Percentiles rank a stretch among this genome's conserved stretches.
Evolutionary conservation across 2,329 filamentous ascomycete genomes (phyloP).

Genomic region (Aspergillus bombycis): DNA sequence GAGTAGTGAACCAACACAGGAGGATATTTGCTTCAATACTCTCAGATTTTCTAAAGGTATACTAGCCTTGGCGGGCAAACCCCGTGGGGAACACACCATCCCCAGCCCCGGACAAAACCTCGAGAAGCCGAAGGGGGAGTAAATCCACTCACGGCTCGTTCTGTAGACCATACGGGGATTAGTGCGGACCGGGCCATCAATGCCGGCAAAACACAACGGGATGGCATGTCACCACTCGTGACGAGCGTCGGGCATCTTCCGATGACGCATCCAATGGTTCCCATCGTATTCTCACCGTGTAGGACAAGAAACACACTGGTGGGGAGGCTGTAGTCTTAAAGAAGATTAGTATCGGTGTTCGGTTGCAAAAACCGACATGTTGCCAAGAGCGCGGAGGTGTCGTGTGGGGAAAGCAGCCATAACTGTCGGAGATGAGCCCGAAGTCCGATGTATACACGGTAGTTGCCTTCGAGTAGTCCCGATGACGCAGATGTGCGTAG

Average conservation of each 20-base stretch:
- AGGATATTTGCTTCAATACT: background rate
- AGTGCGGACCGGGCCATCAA: background rate
- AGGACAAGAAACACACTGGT: background rate
- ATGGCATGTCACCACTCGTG: background rate
- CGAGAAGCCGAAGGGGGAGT: slow-evolving; percentile 17
- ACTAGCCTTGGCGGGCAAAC: background rate
- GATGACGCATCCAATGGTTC: slow-evolving; percentile 22
- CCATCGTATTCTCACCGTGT: slow-evolving; percentile 1
- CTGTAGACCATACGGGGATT: background rate
- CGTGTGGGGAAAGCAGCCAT: background rate
- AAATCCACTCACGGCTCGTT: background rate
- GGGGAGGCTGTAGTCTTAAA: slow-evolving; percentile 9
- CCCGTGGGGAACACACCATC: slow-evolving; percentile 32
- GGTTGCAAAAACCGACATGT: slow-evolving; percentile 19
- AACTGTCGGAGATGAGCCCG: slow-evolving; percentile 34
- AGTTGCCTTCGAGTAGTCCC: background rate
- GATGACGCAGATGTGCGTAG: background rate
- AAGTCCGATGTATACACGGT: slow-evolving; percentile 28
- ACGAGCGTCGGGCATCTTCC: slow-evolving; percentile 23
- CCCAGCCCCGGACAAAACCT: slow-evolving; percentile 20
- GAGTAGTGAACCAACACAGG: background rate
- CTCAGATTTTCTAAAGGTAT: background rate
- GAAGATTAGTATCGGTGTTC: slow-evolving; percentile 26
- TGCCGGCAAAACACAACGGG: background rate
- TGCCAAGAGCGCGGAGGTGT: slow-evolving; percentile 2